Evolutionary conservation across 306 rosid species (phyloP), one percentile per base, ranked within the genome.

Genomic region (Abrus pulchellus): DNA sequence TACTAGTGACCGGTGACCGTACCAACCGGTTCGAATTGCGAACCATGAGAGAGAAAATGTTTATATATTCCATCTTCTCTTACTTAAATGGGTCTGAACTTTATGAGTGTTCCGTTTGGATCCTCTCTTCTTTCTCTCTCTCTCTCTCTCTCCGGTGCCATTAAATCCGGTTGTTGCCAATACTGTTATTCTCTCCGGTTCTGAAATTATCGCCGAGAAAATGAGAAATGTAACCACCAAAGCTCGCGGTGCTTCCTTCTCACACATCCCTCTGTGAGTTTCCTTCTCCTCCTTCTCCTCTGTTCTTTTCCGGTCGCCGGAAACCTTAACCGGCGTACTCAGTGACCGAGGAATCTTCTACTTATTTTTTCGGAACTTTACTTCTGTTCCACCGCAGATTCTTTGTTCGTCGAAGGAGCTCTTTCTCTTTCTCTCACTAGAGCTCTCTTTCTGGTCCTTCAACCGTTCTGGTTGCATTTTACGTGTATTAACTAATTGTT

Each of bases 1-100:
- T 49, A 76, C 49, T 82, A 77, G 62, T 64, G 14, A 92, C 96
- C 82, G 89, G 88, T 63, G 32, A 93, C 97, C 96, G 87, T 64
- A 27, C 71, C 7, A 83, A 74, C 81, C 88, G 83, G 96, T 95
- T 63, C 9, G n/a, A 20, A 66, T 7, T 27, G 4, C 4, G 38
- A 4, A 33, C 7, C 32, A 84, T 74, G 80, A 82, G 83, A 82
- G 87, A 84, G 86, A 84, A 83, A 89, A 86, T 88, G 86, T 86
- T 74, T 87, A 80, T 84, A 89, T 90, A 92, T 91, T 89, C 94
- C 89, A 27, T 66, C 71, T 63, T 55, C 90, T 55, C 88, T 69
- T 82, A 72, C 20, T 20, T 20, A 83, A 75, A 79, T 80, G 93
- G 84, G 86, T 82, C 84, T 67, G 85, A 80, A 44, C 56, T 64